phyloP scores from a whole-genome alignment of 75 land plant species.

The Sequoiadendron giganteum region DNA sequence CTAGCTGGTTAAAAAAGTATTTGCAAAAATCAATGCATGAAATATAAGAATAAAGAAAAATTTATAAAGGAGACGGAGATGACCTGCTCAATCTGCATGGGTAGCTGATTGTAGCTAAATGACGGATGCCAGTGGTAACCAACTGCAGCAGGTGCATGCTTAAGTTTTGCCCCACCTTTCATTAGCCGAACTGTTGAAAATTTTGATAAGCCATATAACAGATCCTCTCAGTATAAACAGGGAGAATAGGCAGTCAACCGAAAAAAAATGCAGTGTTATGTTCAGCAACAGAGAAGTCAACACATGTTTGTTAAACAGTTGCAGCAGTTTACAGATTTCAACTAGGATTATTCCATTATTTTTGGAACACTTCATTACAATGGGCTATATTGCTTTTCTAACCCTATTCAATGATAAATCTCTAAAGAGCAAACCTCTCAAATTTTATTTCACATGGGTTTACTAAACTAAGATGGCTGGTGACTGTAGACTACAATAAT shows the following conservation, averaged over 20 bases:
- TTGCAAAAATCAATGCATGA: not conserved
- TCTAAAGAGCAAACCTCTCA: not conserved
- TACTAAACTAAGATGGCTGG: not conserved
- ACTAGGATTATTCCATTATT: not conserved
- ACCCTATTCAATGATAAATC: not conserved
- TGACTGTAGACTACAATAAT: not conserved
- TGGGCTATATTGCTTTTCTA: not conserved
- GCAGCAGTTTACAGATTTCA: not conserved
- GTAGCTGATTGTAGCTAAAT: constrained; percentile 25
- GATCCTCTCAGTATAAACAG: not conserved
- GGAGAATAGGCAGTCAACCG: not conserved
- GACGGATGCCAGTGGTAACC: constrained; percentile 40
- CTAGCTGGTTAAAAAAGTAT: not conserved
- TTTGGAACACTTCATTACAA: not conserved
- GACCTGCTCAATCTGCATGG: constrained; percentile 33
- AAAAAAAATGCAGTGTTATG: not conserved
- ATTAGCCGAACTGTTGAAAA: constrained; percentile 26
- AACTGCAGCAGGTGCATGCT: constrained; percentile 22
- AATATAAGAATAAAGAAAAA: not conserved
- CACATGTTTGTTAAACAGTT: not conserved
- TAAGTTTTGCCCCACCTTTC: constrained; percentile 25
- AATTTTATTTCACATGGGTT: not conserved
- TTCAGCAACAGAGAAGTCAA: not conserved
- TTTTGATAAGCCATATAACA: not conserved
- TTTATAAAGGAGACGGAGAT: too few species aligned